Percentiles rank a stretch among this genome's conserved stretches.
These are phyloP conservation scores for Penicillium argentinense DNA, from an alignment of 495 filamentous ascomycete species.

Conservation along the genomic window DNA sequence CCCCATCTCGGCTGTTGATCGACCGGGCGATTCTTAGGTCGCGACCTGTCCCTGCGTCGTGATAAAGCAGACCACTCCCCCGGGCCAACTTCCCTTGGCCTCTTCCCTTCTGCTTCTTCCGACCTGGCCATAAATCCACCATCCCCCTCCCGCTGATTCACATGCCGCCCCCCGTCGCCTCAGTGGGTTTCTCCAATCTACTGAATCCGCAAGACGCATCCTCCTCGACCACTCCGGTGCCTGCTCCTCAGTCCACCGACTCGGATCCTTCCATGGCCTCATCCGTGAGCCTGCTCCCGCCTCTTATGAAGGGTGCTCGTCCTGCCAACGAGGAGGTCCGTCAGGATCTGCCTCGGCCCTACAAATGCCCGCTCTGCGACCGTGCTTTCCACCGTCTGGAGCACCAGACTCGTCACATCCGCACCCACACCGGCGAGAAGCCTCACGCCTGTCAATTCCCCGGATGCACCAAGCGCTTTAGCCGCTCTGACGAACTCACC, in stretches of 20 bases:
- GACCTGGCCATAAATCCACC: constrained; percentile 17
- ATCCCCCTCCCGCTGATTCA: constrained; percentile 44
- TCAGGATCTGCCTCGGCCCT: constrained; percentile 88
- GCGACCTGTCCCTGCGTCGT: constrained; percentile 20
- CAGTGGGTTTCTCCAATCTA: constrained; percentile 77
- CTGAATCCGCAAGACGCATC: constrained; percentile 60
- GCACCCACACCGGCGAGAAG: constrained; percentile 98
- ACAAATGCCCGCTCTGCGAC: constrained; percentile 98
- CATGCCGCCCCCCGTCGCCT: constrained; percentile 72
- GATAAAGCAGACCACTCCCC: constrained; percentile 20
- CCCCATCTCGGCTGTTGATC: constrained; percentile 32
- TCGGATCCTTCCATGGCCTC: constrained; percentile 63
- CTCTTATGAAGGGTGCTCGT: constrained; percentile 63
- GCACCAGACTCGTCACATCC: constrained; percentile 96
- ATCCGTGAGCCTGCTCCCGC: constrained; percentile 65
- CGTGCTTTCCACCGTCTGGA: constrained; percentile 98
- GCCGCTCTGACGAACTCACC: constrained; percentile 93
- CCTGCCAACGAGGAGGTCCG: constrained; percentile 57
- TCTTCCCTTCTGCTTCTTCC: constrained; percentile 2
- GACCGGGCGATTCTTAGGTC: constrained; percentile 29
- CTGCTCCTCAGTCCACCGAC: constrained; percentile 20
- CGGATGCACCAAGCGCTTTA: constrained; percentile 97
- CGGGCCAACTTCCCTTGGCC: constrained; percentile 18
- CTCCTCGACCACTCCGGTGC: constrained; percentile 26
- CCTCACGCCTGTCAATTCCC: constrained; percentile 93